Percentiles rank a stretch among this genome's conserved stretches.
Conservation (phyloP, 805 yeast genomes). For the Cyberlindnera maclurae region DNA sequence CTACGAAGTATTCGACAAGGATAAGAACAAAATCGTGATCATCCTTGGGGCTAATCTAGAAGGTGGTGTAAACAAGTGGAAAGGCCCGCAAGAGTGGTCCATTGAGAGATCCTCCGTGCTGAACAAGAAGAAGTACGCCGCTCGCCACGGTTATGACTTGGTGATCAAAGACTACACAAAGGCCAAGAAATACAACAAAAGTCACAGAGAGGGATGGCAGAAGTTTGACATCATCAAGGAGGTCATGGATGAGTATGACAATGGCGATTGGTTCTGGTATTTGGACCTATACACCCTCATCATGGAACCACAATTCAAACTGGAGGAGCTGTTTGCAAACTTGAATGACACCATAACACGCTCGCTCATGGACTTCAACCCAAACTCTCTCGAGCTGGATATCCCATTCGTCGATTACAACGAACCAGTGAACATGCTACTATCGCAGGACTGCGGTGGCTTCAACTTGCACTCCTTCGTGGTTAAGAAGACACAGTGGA, state of each 20-base stretch:
- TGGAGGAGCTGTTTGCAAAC: conserved; percentile 30
- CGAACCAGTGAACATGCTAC: conserved; percentile 31
- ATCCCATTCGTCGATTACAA: conserved; percentile 23
- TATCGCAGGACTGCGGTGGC: conserved; percentile 37
- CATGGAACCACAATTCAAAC: conserved; percentile 32
- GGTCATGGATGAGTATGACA: conserved; percentile 27
- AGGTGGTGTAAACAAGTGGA: conserved; percentile 34
- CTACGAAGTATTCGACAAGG: conserved; percentile 6
- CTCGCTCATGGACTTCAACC: conserved; percentile 30
- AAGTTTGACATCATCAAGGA: conserved; percentile 31
- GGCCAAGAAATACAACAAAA: conserved; percentile 42
- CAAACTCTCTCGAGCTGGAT: conserved; percentile 27
- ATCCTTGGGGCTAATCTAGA: conserved; percentile 34
- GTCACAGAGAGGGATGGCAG: conserved; percentile 41
- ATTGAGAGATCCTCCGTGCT: conserved; percentile 41
- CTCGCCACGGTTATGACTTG: conserved; percentile 40
- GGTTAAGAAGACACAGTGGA: conserved; percentile 32
- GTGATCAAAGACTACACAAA: conserved; percentile 39
- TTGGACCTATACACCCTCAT: conserved; percentile 33
- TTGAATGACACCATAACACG: conserved; percentile 25
- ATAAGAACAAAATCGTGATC: conserved; percentile 28
- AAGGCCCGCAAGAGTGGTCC: conserved; percentile 35
- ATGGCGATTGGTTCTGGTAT: conserved; percentile 36
- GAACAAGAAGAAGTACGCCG: conserved; percentile 42
- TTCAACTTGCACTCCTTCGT: conserved; percentile 35